Percentiles rank a stretch among this genome's conserved stretches.
phyloP scores from a whole-genome alignment of 768 basidiomycete species.

The Chalciporus piperatus region DNA sequence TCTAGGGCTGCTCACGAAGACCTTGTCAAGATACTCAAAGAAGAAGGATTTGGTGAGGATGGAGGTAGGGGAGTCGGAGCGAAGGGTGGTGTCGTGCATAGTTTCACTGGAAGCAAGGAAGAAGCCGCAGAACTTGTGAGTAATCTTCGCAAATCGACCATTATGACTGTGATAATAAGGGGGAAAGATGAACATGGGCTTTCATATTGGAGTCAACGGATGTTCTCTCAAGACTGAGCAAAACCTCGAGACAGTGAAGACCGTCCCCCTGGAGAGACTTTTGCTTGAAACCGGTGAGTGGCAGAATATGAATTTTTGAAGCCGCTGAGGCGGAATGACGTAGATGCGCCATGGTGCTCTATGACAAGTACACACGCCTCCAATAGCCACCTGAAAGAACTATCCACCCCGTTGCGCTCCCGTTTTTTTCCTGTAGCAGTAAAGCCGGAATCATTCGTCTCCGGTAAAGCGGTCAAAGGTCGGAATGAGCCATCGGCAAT shows the following conservation, averaged over 20 bases:
- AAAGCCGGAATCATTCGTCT: slow-evolving; percentile 56
- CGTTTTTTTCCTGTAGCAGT: slow-evolving; percentile 51
- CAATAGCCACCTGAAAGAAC: slow-evolving; percentile 42
- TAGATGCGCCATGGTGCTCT: slow-evolving; percentile 76
- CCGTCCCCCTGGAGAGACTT: slow-evolving; percentile 57
- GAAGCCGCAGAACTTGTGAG: slow-evolving; percentile 68
- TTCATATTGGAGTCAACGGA: slow-evolving; percentile 61
- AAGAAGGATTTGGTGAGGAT: slow-evolving; percentile 60
- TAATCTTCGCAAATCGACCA: neutral
- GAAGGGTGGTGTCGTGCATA: slow-evolving; percentile 77
- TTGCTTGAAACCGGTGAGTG: slow-evolving; percentile 71
- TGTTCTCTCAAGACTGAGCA: slow-evolving; percentile 74
- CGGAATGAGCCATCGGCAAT: slow-evolving; percentile 70
- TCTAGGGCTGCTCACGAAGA: slow-evolving; percentile 75
- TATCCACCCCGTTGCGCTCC: slow-evolving; percentile 45
- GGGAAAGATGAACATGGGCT: slow-evolving; percentile 67
- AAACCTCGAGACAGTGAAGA: slow-evolving; percentile 53
- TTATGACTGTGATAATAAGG: neutral
- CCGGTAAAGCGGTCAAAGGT: slow-evolving; percentile 67
- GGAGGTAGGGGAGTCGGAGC: slow-evolving; percentile 56
- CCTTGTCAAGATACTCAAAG: slow-evolving; percentile 59
- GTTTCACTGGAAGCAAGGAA: slow-evolving; percentile 65
- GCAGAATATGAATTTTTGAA: neutral
- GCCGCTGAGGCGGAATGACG: neutral
- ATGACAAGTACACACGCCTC: slow-evolving; percentile 67